Evolutionary conservation across 164 flowering plant species (phyloP).

Genomic region (Vitis vinifera): DNA sequence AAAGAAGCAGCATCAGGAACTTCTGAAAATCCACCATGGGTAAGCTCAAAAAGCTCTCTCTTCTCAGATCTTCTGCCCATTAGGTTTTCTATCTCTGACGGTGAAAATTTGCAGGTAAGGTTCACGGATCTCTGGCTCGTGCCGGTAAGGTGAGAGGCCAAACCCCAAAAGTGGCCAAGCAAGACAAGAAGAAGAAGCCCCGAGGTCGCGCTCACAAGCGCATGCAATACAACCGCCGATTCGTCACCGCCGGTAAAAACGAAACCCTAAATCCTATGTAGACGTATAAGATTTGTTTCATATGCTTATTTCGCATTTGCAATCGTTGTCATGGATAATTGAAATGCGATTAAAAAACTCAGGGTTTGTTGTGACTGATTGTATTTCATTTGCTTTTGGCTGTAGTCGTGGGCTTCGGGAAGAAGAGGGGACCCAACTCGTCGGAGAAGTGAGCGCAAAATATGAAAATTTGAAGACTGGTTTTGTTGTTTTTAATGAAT

Average conservation of each 20-base stretch:
- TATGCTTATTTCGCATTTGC: no score
- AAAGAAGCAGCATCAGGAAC: neutral
- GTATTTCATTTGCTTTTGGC: neutral
- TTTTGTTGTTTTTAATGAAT: slow-evolving; percentile 2
- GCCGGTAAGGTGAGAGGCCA: slow-evolving; percentile 95
- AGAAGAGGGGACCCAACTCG: slow-evolving; percentile 93
- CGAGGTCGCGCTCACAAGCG: slow-evolving; percentile 91
- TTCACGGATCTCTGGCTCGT: slow-evolving; percentile 83
- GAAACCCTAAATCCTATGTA: no score
- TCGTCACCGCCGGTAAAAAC: slow-evolving; percentile 79
- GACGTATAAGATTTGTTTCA: no score
- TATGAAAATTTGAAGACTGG: neutral
- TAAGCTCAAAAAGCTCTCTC: neutral
- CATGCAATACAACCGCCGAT: slow-evolving; percentile 90
- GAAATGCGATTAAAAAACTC: no score
- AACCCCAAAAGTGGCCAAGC: slow-evolving; percentile 89
- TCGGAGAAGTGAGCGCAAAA: slow-evolving; percentile 64
- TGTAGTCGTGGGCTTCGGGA: slow-evolving; percentile 92
- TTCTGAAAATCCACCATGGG: neutral
- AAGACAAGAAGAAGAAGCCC: slow-evolving; percentile 95
- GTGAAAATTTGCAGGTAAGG: slow-evolving; percentile 60
- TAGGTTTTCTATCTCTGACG: neutral
- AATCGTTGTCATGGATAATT: no score
- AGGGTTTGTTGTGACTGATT: no score
- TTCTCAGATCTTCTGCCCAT: neutral